Percentiles rank a stretch among this genome's conserved stretches.
Conservation (phyloP, 2,329 filamentous ascomycete genomes). For the Rhynchosporium agropyri region DNA sequence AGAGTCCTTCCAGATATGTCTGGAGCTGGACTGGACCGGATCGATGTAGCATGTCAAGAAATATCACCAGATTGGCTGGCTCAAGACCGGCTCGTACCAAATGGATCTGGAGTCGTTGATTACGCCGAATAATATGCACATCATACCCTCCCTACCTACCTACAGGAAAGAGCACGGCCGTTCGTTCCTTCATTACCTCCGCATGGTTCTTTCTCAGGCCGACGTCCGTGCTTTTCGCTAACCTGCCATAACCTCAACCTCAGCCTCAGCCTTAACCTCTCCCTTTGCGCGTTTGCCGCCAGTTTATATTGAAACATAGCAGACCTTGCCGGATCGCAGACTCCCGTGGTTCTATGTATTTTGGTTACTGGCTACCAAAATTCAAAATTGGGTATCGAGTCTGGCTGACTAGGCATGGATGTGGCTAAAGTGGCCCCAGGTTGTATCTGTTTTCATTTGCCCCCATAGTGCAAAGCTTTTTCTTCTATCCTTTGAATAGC, state of each 20-base stretch:
- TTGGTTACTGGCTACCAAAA: background rate
- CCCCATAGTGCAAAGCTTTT: conserved; percentile 10
- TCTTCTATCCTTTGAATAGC: conserved; percentile 1
- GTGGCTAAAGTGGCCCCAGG: background rate
- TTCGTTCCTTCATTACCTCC: background rate
- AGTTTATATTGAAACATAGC: conserved; percentile 22
- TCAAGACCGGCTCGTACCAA: background rate
- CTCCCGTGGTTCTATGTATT: background rate
- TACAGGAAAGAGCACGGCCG: background rate
- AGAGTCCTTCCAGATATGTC: background rate
- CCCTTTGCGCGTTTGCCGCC: conserved; percentile 23
- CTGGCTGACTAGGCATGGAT: background rate
- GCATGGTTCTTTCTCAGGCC: no score
- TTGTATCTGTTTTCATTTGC: conserved; percentile 3
- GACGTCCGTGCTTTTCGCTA: conserved; percentile 13
- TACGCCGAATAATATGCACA: conserved; percentile 4
- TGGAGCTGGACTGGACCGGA: background rate
- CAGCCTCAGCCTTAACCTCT: conserved; percentile 22
- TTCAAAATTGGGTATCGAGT: background rate
- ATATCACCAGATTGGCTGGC: background rate
- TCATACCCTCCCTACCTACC: conserved; percentile 1
- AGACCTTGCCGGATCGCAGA: background rate
- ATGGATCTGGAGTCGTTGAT: background rate
- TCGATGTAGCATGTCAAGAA: background rate
- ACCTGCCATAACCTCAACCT: conserved; percentile 20